These are phyloP conservation scores for Clonostachys byssicola DNA, from an alignment of 2,329 filamentous ascomycete species.

Conservation along the genomic window DNA sequence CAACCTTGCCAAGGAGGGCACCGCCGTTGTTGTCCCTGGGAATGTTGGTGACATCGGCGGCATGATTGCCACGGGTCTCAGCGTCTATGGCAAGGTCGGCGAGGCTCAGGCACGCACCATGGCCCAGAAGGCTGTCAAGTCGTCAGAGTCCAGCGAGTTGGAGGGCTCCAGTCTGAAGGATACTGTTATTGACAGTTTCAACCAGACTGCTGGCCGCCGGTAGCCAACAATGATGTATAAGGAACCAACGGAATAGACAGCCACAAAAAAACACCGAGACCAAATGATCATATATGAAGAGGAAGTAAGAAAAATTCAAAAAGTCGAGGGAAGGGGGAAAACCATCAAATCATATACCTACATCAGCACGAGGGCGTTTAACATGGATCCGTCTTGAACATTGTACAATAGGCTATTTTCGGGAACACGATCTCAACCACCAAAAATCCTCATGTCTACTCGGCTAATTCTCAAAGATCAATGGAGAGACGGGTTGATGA, in stretches of 20 bases:
- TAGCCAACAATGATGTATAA: not conserved
- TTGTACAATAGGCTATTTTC: too few species aligned
- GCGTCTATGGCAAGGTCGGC: slow-evolving; percentile 91
- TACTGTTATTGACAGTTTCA: slow-evolving; percentile 32
- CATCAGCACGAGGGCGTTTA: too few species aligned
- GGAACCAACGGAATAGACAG: too few species aligned
- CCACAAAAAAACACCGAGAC: not conserved
- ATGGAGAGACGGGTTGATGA: too few species aligned
- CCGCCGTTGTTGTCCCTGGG: slow-evolving; percentile 89
- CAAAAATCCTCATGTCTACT: too few species aligned
- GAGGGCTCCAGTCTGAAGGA: slow-evolving; percentile 21
- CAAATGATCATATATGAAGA: not conserved
- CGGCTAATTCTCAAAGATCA: too few species aligned
- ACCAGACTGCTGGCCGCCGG: slow-evolving; percentile 22
- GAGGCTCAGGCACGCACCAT: slow-evolving; percentile 70
- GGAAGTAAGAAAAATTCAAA: not conserved
- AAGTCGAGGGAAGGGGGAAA: too few species aligned
- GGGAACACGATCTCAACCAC: too few species aligned
- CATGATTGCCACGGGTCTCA: slow-evolving; percentile 95
- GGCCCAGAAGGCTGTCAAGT: slow-evolving; percentile 44
- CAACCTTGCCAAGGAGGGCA: slow-evolving; percentile 91
- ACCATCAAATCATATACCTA: too few species aligned
- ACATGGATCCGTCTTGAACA: too few species aligned
- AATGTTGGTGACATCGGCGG: slow-evolving; percentile 94
- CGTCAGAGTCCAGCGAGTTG: slow-evolving; percentile 8